Base-by-base conservation (phyloP, 768 basidiomycete genomes). In the Pisolithus orientalis region DNA sequence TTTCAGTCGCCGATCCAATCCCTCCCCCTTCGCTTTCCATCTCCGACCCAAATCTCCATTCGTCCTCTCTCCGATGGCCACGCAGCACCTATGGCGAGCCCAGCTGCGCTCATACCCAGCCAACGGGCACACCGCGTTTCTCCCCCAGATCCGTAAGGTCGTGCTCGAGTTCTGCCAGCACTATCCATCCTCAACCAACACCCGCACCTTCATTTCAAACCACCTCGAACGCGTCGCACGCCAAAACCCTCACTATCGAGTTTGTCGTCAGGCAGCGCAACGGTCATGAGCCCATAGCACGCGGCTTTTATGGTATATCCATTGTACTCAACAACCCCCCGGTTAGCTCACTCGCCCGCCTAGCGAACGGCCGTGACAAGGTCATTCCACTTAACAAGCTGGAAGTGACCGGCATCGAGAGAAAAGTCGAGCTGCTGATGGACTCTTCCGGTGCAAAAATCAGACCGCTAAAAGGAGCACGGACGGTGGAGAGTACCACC, bases 381-480 rank as follows among this genome's bases (percentile, higher is more conserved):
- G 91, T 92, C 65, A 78, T 95, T 45, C 79, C 87, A 47, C 75
- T 94, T 43, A 85, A 88, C 54, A 78, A 77, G 34, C 80, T 91
- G 55, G 81, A 90, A 62, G 83, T 85, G 53, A 83, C 77, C 44
- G 83, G 79, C 24, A 83, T 95, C 61, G 76, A 82, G 57, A 74
- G 81, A 65, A 95, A 94, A 70, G 80, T 92, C 51, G 75, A 87
- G 57, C 80, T 95, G 28, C 74, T 94, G 39, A 80, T 95, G 46
- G 90, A 92, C 67, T 82, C 92, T 32, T 92, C 90, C 6, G 93
- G 93, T 24, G 81, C 85, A 43, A 89, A 90, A 70, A 92, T 94
- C 52, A 84, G 83, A 64, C 76, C 84, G 13, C 71, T 94, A 62
- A 91, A 92, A 65, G 79, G 74, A 44, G 62, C 63, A 0, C 69